Base-by-base conservation (phyloP, 495 filamentous ascomycete genomes). In the Hypoxylon rickii region DNA sequence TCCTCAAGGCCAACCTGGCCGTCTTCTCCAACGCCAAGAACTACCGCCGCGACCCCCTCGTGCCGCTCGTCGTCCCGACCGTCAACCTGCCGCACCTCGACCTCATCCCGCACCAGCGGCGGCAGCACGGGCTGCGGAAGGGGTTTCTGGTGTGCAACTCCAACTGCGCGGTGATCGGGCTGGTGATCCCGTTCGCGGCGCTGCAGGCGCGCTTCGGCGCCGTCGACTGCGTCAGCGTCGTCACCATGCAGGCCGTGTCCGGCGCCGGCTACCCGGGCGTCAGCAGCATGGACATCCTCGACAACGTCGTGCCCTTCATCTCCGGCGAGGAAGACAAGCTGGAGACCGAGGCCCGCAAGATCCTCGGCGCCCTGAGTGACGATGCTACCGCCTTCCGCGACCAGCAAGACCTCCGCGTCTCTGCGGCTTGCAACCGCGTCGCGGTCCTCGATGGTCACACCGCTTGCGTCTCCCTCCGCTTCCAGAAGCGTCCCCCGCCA, bases 21-120 rank as follows among this genome's bases (percentile, higher is more conserved):
- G 87, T 93, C 60, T 94, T 95, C 74, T 92, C 88, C 48, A 95
- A 93, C 64, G 88, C 90, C 4, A 94, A 94, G 77, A 93, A 93
- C 80, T 86, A 90, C 77, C 86, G 90, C 64, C 85, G 86, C 66
- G 83, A 92, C 69, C 88, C 89, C 13, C 76, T 88, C 29, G 88
- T 91, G n/a, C 90, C 90, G 3, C 81, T 95, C 57, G 84, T 95
- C 44, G 89, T 95, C 22, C 90, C 90, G 2, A 92, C 87, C 13
- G 88, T 93, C 55, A 94, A 93, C 73, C 81, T 89, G 10, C 70
- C 78, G n/a, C 89, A 94, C 69, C 75, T 94, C 61, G 79, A 84
- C 67, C 72, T 92, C 47, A 90, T 94, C 63, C 87, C 86, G 11
- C 83, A 89, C 69, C 89, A 94, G 73, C 79, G 85, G 36, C 77